Evolutionary conservation across 2,329 filamentous ascomycete genomes (phyloP).

Genomic region (Aspergillus cejpii): DNA sequence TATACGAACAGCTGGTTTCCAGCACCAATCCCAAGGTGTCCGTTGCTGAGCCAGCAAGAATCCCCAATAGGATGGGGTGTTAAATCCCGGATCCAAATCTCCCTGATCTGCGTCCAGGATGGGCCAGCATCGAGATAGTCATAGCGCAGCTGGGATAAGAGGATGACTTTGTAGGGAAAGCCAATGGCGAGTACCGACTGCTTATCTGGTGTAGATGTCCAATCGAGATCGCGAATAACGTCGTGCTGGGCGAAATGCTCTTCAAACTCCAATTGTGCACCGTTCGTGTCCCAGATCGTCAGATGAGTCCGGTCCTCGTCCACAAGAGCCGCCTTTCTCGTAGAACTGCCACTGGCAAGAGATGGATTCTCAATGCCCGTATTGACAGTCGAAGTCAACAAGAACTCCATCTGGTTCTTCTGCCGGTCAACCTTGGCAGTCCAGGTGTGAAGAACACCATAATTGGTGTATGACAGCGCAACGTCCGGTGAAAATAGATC

Average conservation of each 20-base stretch:
- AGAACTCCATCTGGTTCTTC: conserved; percentile 64
- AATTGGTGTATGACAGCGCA: conserved; percentile 73
- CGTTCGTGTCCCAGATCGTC: conserved; percentile 86
- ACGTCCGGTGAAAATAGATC: conserved; percentile 82
- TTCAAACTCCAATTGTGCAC: conserved; percentile 72
- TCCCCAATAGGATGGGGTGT: conserved; percentile 89
- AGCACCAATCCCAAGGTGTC: conserved; percentile 77
- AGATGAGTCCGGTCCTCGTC: conserved; percentile 65
- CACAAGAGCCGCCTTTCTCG: conserved; percentile 79
- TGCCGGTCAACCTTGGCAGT: conserved; percentile 64
- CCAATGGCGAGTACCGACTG: conserved; percentile 90
- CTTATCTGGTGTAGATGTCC: conserved; percentile 84
- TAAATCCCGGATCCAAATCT: conserved; percentile 71
- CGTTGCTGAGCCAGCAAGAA: conserved; percentile 81
- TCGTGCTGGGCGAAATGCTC: conserved; percentile 67
- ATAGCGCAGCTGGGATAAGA: conserved; percentile 82
- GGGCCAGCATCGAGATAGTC: conserved; percentile 83
- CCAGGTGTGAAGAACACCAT: conserved; percentile 74
- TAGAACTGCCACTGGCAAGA: conserved; percentile 75
- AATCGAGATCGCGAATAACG: conserved; percentile 78
- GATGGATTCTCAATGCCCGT: conserved; percentile 67
- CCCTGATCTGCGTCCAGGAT: conserved; percentile 80
- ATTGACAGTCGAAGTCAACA: conserved; percentile 72
- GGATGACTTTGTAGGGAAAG: conserved; percentile 74
- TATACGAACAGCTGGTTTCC: conserved; percentile 88